Base-by-base conservation (phyloP, 2,329 filamentous ascomycete species). In the Fusarium sp. region DNA sequence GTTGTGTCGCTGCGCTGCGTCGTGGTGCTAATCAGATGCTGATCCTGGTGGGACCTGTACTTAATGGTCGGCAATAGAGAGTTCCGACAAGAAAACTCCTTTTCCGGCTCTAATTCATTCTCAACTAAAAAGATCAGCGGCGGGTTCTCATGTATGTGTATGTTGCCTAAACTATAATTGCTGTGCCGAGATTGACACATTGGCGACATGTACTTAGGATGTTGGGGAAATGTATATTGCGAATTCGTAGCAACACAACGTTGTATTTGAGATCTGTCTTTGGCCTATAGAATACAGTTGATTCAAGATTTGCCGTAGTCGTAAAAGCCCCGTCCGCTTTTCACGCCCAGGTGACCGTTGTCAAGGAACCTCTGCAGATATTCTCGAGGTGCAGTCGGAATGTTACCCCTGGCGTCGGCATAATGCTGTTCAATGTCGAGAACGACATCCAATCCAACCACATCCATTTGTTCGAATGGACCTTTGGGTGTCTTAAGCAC, bases 391-490 rank as follows among this genome's bases (percentile, higher is more conserved):
- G 71, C 64, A 11, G 22, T 50, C 0, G 76, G 74, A 9, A 77
- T 57, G 26, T 76, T 66, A 2, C 58, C 47, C 19, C 76, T 55
- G 0, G 69, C 71, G 24, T 76, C 70, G 2, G 76, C 75, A 24
- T 77, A 77, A 53, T 78, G 75, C 50, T 75, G 67, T 54, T 78
- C 76, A 43, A 78, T 77, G 13, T 76, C 76, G 19, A 73, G 39
- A 1, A 78, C 76, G 9, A 78, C 76, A 44, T 77, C 76, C 3
- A 77, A 46, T 0, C 76, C 76, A 4, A 78, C 76, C 34, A 76
- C 58, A 46, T 77, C 76, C 76, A 78, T 78, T 24, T 70, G 69
- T 46, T 77, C 75, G 51, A 77, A 78, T 0, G 76, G 76, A 0
- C 76, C 76, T 22, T 77, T 77, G 5, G 71, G 69, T 0, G 76